Evolutionary conservation across 1,284 basidiomycete genomes (phyloP).

Genomic region (Ceratobasidium sp.): DNA sequence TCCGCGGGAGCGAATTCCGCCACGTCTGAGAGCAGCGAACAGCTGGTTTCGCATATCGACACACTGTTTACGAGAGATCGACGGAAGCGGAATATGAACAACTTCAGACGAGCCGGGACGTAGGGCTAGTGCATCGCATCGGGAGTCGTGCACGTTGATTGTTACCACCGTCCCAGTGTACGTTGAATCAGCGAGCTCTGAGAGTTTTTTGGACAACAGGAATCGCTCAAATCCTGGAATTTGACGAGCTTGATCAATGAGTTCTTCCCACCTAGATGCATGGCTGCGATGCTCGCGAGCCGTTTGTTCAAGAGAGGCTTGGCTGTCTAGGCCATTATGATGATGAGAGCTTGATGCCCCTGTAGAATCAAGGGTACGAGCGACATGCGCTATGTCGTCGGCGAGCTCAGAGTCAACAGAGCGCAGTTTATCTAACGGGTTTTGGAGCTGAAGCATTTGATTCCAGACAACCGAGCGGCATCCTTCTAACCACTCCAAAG

Average conservation of each 20-base stretch:
- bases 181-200: background rate
- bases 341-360: background rate
- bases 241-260: conserved; percentile 13
- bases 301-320: background rate
- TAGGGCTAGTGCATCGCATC: conserved; percentile 13
- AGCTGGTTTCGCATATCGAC: background rate
- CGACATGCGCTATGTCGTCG: background rate
- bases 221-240: conserved; percentile 22
- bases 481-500: conserved; percentile 54
- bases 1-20: background rate
- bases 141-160: conserved; percentile 18
- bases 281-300: background rate
- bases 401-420: background rate
- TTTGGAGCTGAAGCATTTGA: conserved; percentile 55
- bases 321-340: background rate
- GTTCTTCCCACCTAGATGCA: conserved; percentile 9
- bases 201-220: conserved; percentile 7
- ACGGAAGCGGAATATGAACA: background rate
- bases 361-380: conserved; percentile 39
- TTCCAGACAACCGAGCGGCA: conserved; percentile 56
- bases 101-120: background rate
- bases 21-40: background rate
- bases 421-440: conserved; percentile 54
- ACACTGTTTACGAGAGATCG: background rate
- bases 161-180: background rate